Conservation (phyloP, 768 basidiomycete genomes). For the Holtermanniella nyarrowii region DNA sequence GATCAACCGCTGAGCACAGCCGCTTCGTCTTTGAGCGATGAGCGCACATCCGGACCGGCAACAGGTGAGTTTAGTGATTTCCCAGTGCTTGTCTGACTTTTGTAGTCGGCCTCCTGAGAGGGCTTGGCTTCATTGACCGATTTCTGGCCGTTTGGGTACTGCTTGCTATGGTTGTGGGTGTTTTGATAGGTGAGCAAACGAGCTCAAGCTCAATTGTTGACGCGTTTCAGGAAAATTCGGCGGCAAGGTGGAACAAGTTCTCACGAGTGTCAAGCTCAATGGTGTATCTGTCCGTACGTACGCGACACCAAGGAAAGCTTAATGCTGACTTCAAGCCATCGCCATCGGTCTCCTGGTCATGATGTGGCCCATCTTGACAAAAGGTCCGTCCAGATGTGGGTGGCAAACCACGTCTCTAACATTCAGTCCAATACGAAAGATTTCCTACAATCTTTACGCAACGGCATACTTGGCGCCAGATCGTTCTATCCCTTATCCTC, state of each 20-base stretch:
- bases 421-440: slow-evolving; percentile 58
- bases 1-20: too few relatives aligned
- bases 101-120: slow-evolving; percentile 14
- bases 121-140: slow-evolving; percentile 51
- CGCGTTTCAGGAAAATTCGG: slow-evolving; percentile 33
- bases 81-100: too few relatives aligned
- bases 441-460: slow-evolving; percentile 53
- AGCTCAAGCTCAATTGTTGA: neutral
- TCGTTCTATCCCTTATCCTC: slow-evolving; percentile 56
- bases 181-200: slow-evolving; percentile 52
- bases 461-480: slow-evolving; percentile 54
- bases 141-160: slow-evolving; percentile 59
- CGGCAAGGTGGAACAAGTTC: slow-evolving; percentile 51
- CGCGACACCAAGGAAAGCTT: neutral
- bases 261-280: slow-evolving; percentile 55
- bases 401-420: neutral
- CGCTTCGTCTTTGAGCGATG: too few relatives aligned
- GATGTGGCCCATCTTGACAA: slow-evolving; percentile 67
- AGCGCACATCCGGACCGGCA: too few relatives aligned
- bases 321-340: slow-evolving; percentile 49
- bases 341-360: slow-evolving; percentile 71
- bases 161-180: slow-evolving; percentile 62
- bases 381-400: slow-evolving; percentile 44
- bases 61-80: too few relatives aligned
- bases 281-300: slow-evolving; percentile 68